Evolutionary conservation across 345 rosid species (phyloP).

Genomic region (Microcos paniculata): DNA sequence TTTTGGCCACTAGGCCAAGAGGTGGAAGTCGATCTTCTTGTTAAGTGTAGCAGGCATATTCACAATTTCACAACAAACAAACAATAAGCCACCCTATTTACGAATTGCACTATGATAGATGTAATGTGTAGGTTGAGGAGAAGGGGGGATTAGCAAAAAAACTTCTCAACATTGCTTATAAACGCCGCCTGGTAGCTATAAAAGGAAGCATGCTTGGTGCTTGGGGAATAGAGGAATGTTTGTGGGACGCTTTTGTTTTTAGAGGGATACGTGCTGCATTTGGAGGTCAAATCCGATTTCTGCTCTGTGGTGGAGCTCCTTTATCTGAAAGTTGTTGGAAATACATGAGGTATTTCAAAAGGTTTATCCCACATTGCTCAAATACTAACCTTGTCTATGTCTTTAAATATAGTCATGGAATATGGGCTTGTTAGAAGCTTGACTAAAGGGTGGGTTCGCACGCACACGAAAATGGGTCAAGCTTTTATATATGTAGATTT

Average conservation of each 20-base stretch:
- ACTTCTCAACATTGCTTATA: conserved; percentile 66
- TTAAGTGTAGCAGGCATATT: neutral
- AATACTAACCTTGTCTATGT: no score
- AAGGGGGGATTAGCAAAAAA: conserved; percentile 70
- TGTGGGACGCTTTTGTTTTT: conserved; percentile 75
- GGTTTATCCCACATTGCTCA: no score
- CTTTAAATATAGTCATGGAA: no score
- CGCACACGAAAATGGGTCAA: no score
- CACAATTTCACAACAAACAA: neutral
- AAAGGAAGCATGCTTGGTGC: conserved; percentile 97
- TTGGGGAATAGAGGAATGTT: conserved; percentile 68
- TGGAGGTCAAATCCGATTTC: conserved; percentile 71
- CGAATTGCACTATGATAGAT: conserved; percentile 1
- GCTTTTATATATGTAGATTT: no score
- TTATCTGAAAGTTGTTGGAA: no score
- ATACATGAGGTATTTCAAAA: no score
- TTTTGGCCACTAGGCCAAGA: no score
- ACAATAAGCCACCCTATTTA: conserved; percentile 3
- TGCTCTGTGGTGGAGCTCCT: conserved; percentile 95
- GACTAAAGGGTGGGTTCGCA: no score
- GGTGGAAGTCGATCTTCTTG: conserved; percentile 13
- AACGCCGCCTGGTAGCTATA: conserved; percentile 63
- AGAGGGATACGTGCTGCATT: conserved; percentile 49
- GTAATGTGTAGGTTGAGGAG: conserved; percentile 67
- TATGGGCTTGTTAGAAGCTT: no score